A percentile compares a stretch with the other conserved stretches of the same genome.
Evolutionary conservation across 2,329 filamentous ascomycete genomes (phyloP).

Genomic region (Xylaria sp.): DNA sequence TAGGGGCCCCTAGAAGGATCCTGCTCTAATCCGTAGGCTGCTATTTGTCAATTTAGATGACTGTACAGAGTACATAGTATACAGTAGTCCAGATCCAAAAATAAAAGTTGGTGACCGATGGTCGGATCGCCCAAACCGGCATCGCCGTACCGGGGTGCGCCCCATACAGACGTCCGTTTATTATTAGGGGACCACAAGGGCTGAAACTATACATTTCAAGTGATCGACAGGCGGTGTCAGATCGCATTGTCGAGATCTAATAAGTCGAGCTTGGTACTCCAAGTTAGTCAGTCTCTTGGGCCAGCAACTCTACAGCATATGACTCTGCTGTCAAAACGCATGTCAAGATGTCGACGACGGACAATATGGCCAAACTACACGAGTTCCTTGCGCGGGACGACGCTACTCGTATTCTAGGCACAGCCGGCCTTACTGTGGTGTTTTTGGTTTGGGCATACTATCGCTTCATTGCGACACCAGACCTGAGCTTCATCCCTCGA

Average conservation of each 20-base stretch:
- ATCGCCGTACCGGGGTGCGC: conserved; percentile 35
- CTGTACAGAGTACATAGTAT: conserved; percentile 34
- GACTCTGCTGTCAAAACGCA: conserved; percentile 15
- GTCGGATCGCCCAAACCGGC: conserved; percentile 36
- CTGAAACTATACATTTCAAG: conserved; percentile 27
- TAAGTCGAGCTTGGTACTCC: conserved; percentile 28
- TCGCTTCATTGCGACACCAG: conserved; percentile 31
- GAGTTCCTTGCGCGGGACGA: conserved; percentile 34
- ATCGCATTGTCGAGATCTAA: conserved; percentile 29
- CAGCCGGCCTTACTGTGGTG: conserved; percentile 25
- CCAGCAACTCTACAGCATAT: conserved; percentile 20
- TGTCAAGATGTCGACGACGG: conserved; percentile 25
- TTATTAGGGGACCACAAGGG: conserved; percentile 33
- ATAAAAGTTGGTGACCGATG: conserved; percentile 23
- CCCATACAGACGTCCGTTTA: conserved; percentile 32
- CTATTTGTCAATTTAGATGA: conserved; percentile 34
- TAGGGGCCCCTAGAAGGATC: conserved; percentile 29
- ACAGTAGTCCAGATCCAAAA: conserved; percentile 28
- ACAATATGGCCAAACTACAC: conserved; percentile 26
- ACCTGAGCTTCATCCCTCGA: conserved; percentile 34
- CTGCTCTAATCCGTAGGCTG: conserved; percentile 18
- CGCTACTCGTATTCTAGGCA: conserved; percentile 28
- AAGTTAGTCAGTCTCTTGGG: conserved; percentile 8
- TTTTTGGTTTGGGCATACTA: conserved; percentile 31
- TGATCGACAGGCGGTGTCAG: conserved; percentile 8